These are phyloP conservation scores for Rhizomucor miehei DNA, from an alignment of 371 early-diverging fungal genomes.

Conservation along the genomic window DNA sequence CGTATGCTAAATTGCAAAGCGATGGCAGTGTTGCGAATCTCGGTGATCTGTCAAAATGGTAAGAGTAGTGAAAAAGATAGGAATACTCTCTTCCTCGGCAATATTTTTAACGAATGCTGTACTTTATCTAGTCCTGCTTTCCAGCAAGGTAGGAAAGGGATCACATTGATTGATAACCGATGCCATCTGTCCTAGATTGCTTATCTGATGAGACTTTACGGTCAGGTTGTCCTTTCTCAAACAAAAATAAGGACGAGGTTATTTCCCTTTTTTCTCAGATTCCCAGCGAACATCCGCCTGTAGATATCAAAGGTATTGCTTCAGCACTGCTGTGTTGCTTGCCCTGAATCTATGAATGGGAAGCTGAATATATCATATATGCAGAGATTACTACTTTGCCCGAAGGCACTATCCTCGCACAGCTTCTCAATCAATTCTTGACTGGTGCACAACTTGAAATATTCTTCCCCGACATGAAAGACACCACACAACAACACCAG, in stretches of 20 bases:
- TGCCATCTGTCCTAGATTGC: neutral
- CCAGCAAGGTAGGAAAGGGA: conserved; percentile 35
- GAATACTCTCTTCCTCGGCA: neutral
- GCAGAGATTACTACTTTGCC: conserved; percentile 37
- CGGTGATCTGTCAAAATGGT: conserved; percentile 45
- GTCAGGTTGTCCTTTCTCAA: conserved; percentile 46
- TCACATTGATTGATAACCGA: neutral
- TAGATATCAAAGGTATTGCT: conserved; percentile 33
- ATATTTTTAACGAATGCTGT: neutral
- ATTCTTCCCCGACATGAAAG: conserved; percentile 12
- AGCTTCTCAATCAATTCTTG: conserved; percentile 34
- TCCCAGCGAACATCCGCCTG: conserved; percentile 39
- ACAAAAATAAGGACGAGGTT: conserved; percentile 37
- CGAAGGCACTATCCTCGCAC: conserved; percentile 38
- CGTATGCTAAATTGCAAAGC: conserved; percentile 39
- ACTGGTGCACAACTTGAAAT: conserved; percentile 19
- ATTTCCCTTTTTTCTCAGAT: conserved; percentile 25
- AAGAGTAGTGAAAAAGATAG: conserved; percentile 2
- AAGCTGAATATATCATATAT: neutral
- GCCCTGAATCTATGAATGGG: neutral
- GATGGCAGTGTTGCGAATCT: conserved; percentile 26
- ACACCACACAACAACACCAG: neutral
- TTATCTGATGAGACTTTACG: neutral
- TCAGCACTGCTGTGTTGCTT: neutral
- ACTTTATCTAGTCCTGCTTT: conserved; percentile 38